Base-by-base conservation (phyloP, 2,329 filamentous ascomycete species). In the Neonectria magnoliae region DNA sequence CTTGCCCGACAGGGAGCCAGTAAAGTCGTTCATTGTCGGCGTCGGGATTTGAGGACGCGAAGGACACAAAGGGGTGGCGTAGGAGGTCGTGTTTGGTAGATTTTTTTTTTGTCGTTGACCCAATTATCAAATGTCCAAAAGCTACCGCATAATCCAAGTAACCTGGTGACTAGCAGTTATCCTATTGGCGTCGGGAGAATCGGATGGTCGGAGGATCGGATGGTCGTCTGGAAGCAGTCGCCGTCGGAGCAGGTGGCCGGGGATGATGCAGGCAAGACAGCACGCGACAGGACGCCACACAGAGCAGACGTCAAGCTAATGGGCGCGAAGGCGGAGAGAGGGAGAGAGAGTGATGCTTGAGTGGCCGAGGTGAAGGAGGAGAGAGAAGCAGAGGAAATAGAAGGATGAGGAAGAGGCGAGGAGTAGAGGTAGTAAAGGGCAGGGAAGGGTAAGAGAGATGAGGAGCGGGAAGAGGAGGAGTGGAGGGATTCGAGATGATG, bases 1-100 rank as follows among this genome's bases (percentile, higher is more conserved):
- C 75, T 82, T 83, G 67, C 78, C 77, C 65, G 79, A 76, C 11
- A 78, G 65, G 52, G 80, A 71, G 42, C 75, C 76, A 60, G 77
- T 63, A 50, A 80, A 71, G 70, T 81, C 79, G 70, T 79, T 79
- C 80, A 82, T 82, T 62, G 58, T 77, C 67, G 65, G 47, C 22
- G 62, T 67, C 31, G 42, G 42, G 52, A 20, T 41, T 64, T 14
- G 62, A 42, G 47, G 45, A 65, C 60, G 60, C 56, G 65, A 54
- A 65, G 50, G 62, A 45, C 25, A 48, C 45, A 27, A 36, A 45
- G 25, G 31, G 42, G 53, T 61, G 64, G 57, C n/a, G 52, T 62
- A 38, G 57, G 36, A 56, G 41, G 51, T 68, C 60, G 70, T 48
- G 70, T 48, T 25, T 52, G 62, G 66, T 62, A 64, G 69, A 60